Base-by-base conservation (phyloP, 768 basidiomycete species). In the Daedaleopsis sinensis region DNA sequence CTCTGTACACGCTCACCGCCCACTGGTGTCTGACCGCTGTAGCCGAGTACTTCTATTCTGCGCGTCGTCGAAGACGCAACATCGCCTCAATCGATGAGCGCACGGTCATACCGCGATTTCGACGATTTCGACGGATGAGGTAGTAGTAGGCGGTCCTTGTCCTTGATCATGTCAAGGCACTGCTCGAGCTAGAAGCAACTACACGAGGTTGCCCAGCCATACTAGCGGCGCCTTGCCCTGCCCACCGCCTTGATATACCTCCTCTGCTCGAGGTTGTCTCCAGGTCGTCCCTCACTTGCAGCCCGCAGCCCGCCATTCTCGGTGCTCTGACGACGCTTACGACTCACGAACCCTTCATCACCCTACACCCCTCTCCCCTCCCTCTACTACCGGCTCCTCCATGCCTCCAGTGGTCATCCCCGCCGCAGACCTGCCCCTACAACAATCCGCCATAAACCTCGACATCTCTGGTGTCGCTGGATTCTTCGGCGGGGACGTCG, bases 401-500 rank as follows among this genome's bases (percentile, higher is more conserved):
- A 32, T 32, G 19, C 23, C 47, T 13, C 39, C 18, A 12, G 11
- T 38, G 37, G n/a, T 49, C 47, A 49, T 49, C 23, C 47, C 47
- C 19, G 24, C 7, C 47, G 47, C 19, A 15, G 19, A 49, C 23
- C 24, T 49, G 2, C 47, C 47, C 21, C 47, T 49, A 23, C 47
- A 24, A 13, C 21, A 49, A 9, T 49, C 47, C 12, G 3, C 10
- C 23, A 11, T 59, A 51, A 59, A 53, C 51, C 51, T 59, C 16
- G 58, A 59, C 43, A 52, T 59, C 11, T 59, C 58, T 24, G 57
- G 58, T 6, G 51, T 59, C 2, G 51, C 51, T 15, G 58, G 58
- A 16, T 59, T 59, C 58, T 46, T 59, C 52, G 58, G 58, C 7
- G 58, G 58, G 12, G 58, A 59, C 21, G 51, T 52, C 15, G 42